A percentile compares a stretch with the other conserved stretches of the same genome.
These are phyloP conservation scores for Tribonema minus DNA, from an alignment of 108 stramenopile genomes.

Conservation along the genomic window DNA sequence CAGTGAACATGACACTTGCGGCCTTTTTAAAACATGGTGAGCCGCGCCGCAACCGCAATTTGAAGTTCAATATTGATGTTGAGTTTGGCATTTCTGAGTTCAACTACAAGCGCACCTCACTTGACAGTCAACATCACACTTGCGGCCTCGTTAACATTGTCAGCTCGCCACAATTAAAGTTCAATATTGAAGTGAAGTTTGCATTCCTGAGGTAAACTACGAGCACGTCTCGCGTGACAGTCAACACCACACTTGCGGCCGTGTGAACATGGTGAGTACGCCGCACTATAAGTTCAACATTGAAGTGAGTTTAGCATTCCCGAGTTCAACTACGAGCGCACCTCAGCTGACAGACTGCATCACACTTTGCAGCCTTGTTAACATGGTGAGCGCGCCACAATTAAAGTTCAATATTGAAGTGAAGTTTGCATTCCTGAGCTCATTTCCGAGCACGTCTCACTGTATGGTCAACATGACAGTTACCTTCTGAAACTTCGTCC, in stretches of 20 bases:
- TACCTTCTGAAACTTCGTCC: no score
- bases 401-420: no score
- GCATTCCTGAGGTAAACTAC: not conserved
- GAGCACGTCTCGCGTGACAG: not conserved
- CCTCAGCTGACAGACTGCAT: no score
- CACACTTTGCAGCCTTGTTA: slow-evolving; percentile 45
- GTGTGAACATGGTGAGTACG: no score
- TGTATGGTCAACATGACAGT: not conserved
- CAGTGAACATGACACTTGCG: not conserved
- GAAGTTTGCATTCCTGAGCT: no score
- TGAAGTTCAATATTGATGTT: no score
- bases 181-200: no score
- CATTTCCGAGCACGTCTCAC: not conserved
- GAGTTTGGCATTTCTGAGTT: no score
- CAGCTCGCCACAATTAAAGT: not conserved
- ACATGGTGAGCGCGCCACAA: no score
- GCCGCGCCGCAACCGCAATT: not conserved
- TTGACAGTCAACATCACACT: not conserved
- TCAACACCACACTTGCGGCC: not conserved
- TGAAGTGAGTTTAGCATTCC: no score
- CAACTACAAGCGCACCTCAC: not conserved
- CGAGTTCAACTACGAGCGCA: no score
- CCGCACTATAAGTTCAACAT: no score
- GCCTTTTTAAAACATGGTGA: not conserved
- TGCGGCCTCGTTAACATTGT: not conserved